Evolutionary conservation across 805 yeast species (phyloP).

Genomic region (Ogataea siamensis): DNA sequence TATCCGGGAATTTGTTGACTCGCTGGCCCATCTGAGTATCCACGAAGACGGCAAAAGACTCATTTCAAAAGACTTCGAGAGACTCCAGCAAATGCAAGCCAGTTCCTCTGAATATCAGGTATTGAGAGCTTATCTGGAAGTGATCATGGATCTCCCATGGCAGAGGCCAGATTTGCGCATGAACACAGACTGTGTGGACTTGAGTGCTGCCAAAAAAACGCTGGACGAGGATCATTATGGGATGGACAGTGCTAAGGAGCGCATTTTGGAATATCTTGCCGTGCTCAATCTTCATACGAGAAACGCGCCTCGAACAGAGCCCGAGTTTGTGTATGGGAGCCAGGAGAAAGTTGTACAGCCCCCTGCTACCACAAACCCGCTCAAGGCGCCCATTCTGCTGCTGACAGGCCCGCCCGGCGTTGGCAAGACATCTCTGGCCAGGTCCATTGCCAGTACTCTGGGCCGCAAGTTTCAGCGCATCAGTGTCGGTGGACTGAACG

Average conservation of each 20-base stretch:
- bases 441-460: constrained; percentile 71
- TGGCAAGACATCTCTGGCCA: constrained; percentile 85
- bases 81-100: constrained; percentile 53
- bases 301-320: constrained; percentile 15
- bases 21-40: constrained; percentile 34
- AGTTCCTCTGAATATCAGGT: constrained; percentile 65
- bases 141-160: constrained; percentile 67
- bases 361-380: neutral
- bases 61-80: constrained; percentile 48
- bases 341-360: neutral
- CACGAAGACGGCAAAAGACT: constrained; percentile 42
- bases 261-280: constrained; percentile 77
- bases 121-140: constrained; percentile 60
- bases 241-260: constrained; percentile 64
- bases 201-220: constrained; percentile 50
- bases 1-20: constrained; percentile 31
- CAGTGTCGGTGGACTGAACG: constrained; percentile 84
- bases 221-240: constrained; percentile 81
- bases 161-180: constrained; percentile 21
- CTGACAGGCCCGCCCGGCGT: constrained; percentile 94
- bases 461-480: constrained; percentile 75
- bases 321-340: constrained; percentile 10
- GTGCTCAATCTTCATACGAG: constrained; percentile 58
- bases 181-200: constrained; percentile 40
- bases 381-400: constrained; percentile 68